Evolutionary conservation across 2,329 filamentous ascomycete species (phyloP), one percentile per base, ranked within the genome.

Genomic region (Kalaharituber pfeilii): DNA sequence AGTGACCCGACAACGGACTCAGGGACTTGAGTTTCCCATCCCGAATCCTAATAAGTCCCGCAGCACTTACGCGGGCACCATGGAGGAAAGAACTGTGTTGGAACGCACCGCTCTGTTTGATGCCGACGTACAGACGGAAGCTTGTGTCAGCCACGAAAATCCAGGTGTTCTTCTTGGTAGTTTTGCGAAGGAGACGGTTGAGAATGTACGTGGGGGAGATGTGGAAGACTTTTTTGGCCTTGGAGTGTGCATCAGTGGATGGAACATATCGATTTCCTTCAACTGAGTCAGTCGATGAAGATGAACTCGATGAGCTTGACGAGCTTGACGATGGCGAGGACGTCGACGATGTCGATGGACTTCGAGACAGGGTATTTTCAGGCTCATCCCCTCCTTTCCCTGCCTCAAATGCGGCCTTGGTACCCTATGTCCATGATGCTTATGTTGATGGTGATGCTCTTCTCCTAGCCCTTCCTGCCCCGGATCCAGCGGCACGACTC

Each of bases 41-140:
- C 65, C 86, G 86, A 65, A 94, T 81, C 66, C 84, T 87, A 66
- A 94, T 86, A 25, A 89, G 71, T 0, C 88, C 88, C 3, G 88
- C 88, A 0, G 87, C 81, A 0, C 81, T 79, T 52, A 94, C 87
- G 11, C 87, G 79, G 8, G 81, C 76, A 24, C 87, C 88, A 58
- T 88, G 84, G 1, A 94, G 73, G 64, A 95, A 94, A 0, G 85
- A 91, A 11, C 82, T 88, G 68, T 94, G 88, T 64, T 94, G 88
- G 64, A 95, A 95, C 3, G 84, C 80, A 9, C 88, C 88, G 3
- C 80, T 82, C 66, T 84, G 79, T 65, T 95, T 94, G 71, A 94
- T 91, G 49, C 87, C 87, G 29, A 94, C 79, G 66, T 94, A 94
- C 0, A 94, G 72, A 0, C 84, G 79, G 66, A 88, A 91, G 1